A percentile compares a stretch with the other conserved stretches of the same genome.
These are phyloP conservation scores for Bassia scoparia DNA, from an alignment of 148 eudicot species.

Conservation along the genomic window DNA sequence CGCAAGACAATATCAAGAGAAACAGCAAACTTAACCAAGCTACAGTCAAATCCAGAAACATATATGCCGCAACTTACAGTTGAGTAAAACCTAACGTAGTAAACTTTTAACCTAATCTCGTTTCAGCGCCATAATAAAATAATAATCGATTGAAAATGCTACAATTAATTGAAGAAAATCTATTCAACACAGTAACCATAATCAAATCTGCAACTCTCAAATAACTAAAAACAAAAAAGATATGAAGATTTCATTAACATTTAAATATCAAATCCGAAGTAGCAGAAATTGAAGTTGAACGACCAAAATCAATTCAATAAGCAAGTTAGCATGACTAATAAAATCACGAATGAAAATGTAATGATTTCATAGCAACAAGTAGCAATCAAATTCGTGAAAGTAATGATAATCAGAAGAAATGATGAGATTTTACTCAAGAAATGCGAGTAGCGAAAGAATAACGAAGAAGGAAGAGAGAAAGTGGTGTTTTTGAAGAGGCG, in stretches of 20 bases:
- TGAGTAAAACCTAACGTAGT: not conserved
- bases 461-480: not conserved
- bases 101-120: not conserved
- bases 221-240: not conserved
- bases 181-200: not conserved
- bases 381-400: not conserved
- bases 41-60: not conserved
- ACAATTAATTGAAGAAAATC: not conserved
- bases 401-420: too few relatives aligned
- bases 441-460: constrained; percentile 4
- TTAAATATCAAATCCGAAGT: not conserved
- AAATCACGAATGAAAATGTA: not conserved
- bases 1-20: not conserved
- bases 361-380: not conserved
- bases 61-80: not conserved
- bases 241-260: not conserved
- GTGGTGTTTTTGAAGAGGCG: not conserved
- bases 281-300: not conserved
- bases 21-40: not conserved
- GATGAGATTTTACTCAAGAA: not conserved
- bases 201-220: not conserved
- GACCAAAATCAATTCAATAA: not conserved
- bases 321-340: not conserved
- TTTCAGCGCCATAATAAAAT: not conserved
- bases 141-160: not conserved